phyloP scores from a whole-genome alignment of 75 land plant genomes.

The Larix kaempferi region DNA sequence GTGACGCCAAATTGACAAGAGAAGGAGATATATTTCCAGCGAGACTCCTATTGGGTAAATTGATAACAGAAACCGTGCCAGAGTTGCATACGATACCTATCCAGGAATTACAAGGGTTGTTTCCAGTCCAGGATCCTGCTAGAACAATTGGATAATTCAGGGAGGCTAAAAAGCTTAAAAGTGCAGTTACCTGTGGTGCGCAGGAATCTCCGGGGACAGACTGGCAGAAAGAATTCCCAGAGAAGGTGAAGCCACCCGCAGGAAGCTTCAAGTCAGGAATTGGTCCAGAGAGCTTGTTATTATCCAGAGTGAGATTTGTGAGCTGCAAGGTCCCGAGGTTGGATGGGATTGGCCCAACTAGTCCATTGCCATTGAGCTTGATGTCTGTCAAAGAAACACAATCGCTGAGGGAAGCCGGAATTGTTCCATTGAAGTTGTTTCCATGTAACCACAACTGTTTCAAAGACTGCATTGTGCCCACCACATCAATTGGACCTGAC shows the following conservation, averaged over 20 bases:
- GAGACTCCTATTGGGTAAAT: conserved; percentile 42
- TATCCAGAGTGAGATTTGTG: conserved; percentile 33
- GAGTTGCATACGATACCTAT: conserved; percentile 50
- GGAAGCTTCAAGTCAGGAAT: conserved; percentile 46
- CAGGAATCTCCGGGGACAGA: conserved; percentile 45
- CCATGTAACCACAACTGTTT: conserved; percentile 66
- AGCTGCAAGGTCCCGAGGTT: conserved; percentile 33
- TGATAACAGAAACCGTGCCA: conserved; percentile 27
- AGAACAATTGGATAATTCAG: conserved; percentile 50
- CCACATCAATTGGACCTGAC: conserved; percentile 43
- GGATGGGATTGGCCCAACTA: conserved; percentile 68
- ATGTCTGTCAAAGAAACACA: conserved; percentile 37
- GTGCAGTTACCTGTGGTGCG: conserved; percentile 58
- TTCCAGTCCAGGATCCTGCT: conserved; percentile 59
- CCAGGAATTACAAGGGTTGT: conserved; percentile 65
- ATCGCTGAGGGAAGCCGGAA: conserved; percentile 45
- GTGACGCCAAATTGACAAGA: conserved; percentile 42
- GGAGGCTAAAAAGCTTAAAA: conserved; percentile 48
- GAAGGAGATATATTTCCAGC: conserved; percentile 75
- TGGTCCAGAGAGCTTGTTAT: conserved; percentile 65
- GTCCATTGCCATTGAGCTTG: conserved; percentile 51
- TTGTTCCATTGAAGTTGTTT: conserved; percentile 67
- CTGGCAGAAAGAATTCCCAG: conserved; percentile 56
- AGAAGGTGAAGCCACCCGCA: conserved; percentile 19
- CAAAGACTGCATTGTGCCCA: conserved; percentile 48